Evolutionary conservation across 805 yeast genomes (phyloP), one percentile per base, ranked within the genome.

Genomic region (Wickerhamomyces bovis): DNA sequence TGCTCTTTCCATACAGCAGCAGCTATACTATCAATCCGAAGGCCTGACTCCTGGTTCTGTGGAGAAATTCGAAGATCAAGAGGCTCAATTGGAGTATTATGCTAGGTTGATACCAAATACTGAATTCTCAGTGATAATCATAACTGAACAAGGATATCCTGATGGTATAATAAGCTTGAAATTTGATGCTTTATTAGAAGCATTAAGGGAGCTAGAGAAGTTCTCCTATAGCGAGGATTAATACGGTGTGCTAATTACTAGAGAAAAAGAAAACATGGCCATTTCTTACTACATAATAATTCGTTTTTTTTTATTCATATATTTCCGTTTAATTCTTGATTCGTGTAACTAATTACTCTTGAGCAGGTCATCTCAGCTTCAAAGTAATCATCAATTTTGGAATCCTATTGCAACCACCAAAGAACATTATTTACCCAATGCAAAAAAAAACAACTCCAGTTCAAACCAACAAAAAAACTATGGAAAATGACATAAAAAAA

Each of bases 121-220:
- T 0, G 53, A 53, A 13, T 53, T 51, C 25, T 51, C 52, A 3
- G 46, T 58, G 22, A 44, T 60, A 1, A 35, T 55, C 3, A 52
- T 60, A 9, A 45, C 55, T 16, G 61, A 60, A 26, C 46, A 36
- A n/a, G 51, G 46, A 10, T 60, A 56, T 36, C 64, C 64, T 10
- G 47, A 49, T 31, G 60, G 62, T 1, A 21, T 60, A 2, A 44
- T 59, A 10, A 48, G 50, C 35, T 38, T 54, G 43, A 60, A 53
- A 40, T 18, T 55, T 33, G 45, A 47, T 10, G 46, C 46, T 2
- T 39, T 58, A n/a, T 18, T 45, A 9, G 48, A 45, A 2, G 39
- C 40, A 12, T 39, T 60, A 25, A 39, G 30, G 12, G 64, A 55
- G 18, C 42, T 60, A 15, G 46, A 55, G 23, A 35, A 53, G 18